These are phyloP conservation scores for Phlebiopsis gigantea DNA, from an alignment of 768 basidiomycete species.

Conservation along the genomic window DNA sequence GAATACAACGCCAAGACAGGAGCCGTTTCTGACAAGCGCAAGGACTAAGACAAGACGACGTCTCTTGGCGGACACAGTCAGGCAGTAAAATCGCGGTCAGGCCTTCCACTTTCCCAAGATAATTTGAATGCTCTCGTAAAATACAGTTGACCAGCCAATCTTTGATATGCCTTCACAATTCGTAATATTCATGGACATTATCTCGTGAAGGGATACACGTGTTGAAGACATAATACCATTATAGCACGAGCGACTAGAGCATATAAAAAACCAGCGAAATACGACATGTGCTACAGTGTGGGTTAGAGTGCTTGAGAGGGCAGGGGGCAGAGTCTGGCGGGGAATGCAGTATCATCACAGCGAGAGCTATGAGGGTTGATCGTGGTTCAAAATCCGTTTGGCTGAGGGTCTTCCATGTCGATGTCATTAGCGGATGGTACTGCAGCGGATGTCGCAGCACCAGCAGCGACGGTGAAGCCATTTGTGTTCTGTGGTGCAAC, in stretches of 20 bases:
- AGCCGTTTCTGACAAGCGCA: conserved; percentile 53
- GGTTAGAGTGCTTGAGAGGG: too few species aligned
- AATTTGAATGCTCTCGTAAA: too few species aligned
- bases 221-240: too few species aligned
- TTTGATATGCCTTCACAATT: too few species aligned
- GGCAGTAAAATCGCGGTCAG: too few species aligned
- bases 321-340: too few species aligned
- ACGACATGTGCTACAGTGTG: background rate
- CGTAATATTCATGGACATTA: too few species aligned
- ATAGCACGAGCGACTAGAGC: background rate
- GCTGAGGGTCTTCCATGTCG: conserved; percentile 30
- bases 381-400: conserved; percentile 12
- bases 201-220: too few species aligned
- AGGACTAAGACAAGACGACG: conserved; percentile 39
- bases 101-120: too few species aligned
- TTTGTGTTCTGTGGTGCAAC: conserved; percentile 46
- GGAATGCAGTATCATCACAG: background rate
- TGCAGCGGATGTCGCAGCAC: conserved; percentile 66
- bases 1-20: conserved; percentile 72
- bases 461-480: conserved; percentile 36
- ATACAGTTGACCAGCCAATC: too few species aligned
- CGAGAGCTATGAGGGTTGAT: background rate
- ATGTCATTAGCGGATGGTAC: conserved; percentile 71
- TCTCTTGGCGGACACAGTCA: background rate
- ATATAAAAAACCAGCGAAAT: background rate